These are phyloP conservation scores for Plasmodium ovale DNA, from an alignment of 169 alveolate species.

Conservation along the genomic window DNA sequence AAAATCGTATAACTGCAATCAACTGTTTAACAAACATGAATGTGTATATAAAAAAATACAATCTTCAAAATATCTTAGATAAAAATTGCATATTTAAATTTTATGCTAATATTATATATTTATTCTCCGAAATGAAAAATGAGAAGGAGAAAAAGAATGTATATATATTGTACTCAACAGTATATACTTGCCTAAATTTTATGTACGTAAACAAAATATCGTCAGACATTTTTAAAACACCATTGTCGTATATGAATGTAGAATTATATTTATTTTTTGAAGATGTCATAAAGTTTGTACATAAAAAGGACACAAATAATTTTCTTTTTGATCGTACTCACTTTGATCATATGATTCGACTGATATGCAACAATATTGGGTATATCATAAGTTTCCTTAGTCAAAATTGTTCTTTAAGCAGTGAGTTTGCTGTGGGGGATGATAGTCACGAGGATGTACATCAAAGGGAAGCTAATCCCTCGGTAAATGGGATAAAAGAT, in stretches of 20 bases:
- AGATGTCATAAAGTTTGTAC: conserved; percentile 27
- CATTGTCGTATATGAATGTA: conserved; percentile 63
- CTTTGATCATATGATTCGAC: conserved; percentile 13
- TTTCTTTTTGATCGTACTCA: neutral
- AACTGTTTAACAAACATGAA: conserved; percentile 53
- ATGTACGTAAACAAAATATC: conserved; percentile 18
- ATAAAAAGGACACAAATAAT: neutral
- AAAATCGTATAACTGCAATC: conserved; percentile 20
- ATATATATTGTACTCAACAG: conserved; percentile 51
- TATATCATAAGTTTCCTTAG: conserved; percentile 27
- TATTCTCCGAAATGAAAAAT: conserved; percentile 33
- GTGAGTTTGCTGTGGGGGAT: neutral
- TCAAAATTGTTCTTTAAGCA: neutral
- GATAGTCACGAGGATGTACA: neutral
- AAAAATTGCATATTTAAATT: conserved; percentile 37
- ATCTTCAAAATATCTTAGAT: conserved; percentile 18
- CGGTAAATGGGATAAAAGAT: neutral
- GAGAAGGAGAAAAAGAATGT: conserved; percentile 30
- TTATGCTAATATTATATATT: conserved; percentile 66
- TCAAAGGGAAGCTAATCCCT: neutral
- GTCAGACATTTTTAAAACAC: conserved; percentile 34
- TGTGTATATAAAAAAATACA: conserved; percentile 23
- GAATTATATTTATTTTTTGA: conserved; percentile 70
- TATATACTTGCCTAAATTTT: conserved; percentile 51
- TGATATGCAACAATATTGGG: conserved; percentile 47